These are phyloP conservation scores for Fusarium torreyae DNA, from an alignment of 2,329 filamentous ascomycete genomes.

Conservation along the genomic window DNA sequence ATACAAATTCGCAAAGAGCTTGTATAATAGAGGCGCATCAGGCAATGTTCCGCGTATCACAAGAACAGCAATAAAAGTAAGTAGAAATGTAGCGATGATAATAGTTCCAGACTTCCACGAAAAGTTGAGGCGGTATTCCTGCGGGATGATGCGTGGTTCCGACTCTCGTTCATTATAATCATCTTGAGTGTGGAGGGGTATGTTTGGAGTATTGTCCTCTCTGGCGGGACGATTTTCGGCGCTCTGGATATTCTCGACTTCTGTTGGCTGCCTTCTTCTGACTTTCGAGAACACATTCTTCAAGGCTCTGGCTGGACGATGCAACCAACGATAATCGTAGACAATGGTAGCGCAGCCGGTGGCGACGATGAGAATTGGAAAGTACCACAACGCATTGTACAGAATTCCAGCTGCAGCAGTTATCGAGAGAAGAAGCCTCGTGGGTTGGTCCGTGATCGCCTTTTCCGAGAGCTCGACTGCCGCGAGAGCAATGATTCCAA, in stretches of 20 bases:
- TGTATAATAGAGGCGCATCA: slow-evolving; percentile 63
- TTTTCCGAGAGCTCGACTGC: slow-evolving; percentile 78
- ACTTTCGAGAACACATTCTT: rapidly evolving
- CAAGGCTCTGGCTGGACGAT: slow-evolving; percentile 44
- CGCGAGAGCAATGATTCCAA: slow-evolving; percentile 79
- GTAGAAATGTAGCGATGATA: slow-evolving; percentile 66
- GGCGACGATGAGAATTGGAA: slow-evolving; percentile 67
- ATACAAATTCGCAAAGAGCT: slow-evolving; percentile 80
- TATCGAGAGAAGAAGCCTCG: slow-evolving; percentile 74
- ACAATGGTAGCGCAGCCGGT: neutral
- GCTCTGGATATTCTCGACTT: rapidly evolving
- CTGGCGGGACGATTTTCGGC: neutral
- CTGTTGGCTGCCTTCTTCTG: rapidly evolving
- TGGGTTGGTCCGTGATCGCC: slow-evolving; percentile 75
- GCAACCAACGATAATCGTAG: slow-evolving; percentile 55
- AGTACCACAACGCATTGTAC: slow-evolving; percentile 83
- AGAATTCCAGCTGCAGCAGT: slow-evolving; percentile 75
- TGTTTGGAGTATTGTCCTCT: rapidly evolving
- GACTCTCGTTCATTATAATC: rapidly evolving
- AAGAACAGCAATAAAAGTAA: slow-evolving; percentile 71
- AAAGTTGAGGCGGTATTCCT: slow-evolving; percentile 55
- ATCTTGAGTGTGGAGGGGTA: neutral
- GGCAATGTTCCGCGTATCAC: slow-evolving; percentile 61
- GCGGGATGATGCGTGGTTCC: slow-evolving; percentile 51
- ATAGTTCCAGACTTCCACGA: slow-evolving; percentile 62